Evolutionary conservation across 73 alveolate genomes (phyloP), one percentile per base, ranked within the genome.

Genomic region (Paramecium sexaurelia): DNA sequence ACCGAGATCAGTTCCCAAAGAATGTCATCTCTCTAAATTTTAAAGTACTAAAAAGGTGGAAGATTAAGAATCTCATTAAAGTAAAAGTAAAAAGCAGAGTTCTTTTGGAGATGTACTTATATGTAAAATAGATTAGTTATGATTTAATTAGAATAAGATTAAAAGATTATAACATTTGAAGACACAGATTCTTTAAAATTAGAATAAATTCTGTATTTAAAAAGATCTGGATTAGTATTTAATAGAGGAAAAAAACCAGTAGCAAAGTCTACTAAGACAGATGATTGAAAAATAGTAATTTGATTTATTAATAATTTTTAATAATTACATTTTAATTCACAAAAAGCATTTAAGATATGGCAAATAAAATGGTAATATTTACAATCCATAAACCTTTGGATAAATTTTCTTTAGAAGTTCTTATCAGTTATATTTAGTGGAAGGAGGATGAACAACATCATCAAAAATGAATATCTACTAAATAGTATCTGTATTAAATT

Each of bases 301-400:
- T n/a, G n/a, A n/a, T n/a, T n/a, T n/a, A n/a, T n/a, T n/a, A n/a
- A n/a, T n/a, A n/a, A n/a, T n/a, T n/a, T n/a, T n/a, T n/a, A n/a
- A n/a, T n/a, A n/a, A n/a, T n/a, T n/a, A n/a, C n/a, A n/a, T n/a
- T n/a, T n/a, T n/a, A n/a, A n/a, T n/a, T n/a, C n/a, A n/a, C n/a
- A n/a, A n/a, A n/a, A n/a, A n/a, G n/a, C n/a, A n/a, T n/a, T n/a
- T n/a, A n/a, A n/a, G n/a, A n/a, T n/a, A n/a, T n/a, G 97, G 95
- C 11, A 78, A 51, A 89, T 94, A 92, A 75, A 35, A 95, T 9
- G 97, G 96, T 85, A 92, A 24, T 5, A 95, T 67, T 40, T 90
- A 84, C 84, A 87, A 33, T 37, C 89, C 89, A 40, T 87, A 85
- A 19, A 27, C 32, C 3, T n/a, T 22, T 10, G 92, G 86, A 13